Percentiles rank a stretch among this genome's conserved stretches.
Conservation (phyloP, 768 basidiomycete species). For the Trametes sanguinea region DNA sequence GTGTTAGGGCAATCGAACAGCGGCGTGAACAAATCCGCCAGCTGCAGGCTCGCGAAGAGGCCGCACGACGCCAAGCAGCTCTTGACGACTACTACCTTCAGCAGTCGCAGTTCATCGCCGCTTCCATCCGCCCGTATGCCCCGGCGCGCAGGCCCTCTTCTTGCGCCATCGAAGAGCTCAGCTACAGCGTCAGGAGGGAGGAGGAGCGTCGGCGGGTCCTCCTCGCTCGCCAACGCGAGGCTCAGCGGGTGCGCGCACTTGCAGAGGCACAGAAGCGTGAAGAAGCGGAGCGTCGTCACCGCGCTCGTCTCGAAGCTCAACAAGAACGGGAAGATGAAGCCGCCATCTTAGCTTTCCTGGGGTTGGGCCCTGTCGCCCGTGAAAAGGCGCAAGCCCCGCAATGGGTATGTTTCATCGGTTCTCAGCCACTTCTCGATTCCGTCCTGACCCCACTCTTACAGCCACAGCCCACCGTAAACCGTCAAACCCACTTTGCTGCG, state of each 20-base stretch:
- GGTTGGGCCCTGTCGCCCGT: not conserved
- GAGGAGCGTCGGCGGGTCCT: conserved; percentile 14
- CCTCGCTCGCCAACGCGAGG: conserved; percentile 16
- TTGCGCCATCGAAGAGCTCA: conserved; percentile 2
- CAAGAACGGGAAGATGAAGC: not conserved
- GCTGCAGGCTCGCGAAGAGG: conserved; percentile 10
- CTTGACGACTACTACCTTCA: conserved; percentile 16
- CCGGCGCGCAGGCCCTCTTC: not conserved
- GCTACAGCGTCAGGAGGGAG: conserved; percentile 4
- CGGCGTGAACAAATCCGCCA: conserved; percentile 10
- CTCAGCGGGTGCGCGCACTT: not conserved
- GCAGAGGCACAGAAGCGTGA: not conserved
- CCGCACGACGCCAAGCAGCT: conserved; percentile 8
- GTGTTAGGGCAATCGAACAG: conserved; percentile 23
- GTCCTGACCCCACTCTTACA: not conserved
- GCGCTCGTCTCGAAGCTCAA: not conserved
- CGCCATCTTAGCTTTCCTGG: not conserved
- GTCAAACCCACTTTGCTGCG: not conserved
- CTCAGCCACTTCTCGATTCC: not conserved
- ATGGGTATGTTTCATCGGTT: conserved; percentile 3
- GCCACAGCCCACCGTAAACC: not conserved
- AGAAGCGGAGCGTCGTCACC: conserved; percentile 1
- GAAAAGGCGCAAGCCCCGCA: not conserved
- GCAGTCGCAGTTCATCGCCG: conserved; percentile 11
- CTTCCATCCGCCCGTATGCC: not conserved